Conservation (phyloP, 2,329 filamentous ascomycete species). For the Ustulina deusta region DNA sequence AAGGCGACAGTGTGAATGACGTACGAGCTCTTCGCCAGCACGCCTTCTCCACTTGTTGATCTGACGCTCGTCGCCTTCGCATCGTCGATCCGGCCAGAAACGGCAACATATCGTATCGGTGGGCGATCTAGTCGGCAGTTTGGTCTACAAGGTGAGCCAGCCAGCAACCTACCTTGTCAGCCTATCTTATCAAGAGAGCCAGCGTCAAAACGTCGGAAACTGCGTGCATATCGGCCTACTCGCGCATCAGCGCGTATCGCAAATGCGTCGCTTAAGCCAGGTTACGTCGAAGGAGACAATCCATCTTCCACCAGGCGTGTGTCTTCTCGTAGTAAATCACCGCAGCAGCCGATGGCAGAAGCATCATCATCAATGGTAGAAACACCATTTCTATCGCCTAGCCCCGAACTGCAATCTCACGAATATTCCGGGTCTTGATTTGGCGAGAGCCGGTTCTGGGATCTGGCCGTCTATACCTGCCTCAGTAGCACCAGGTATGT, state of each 20-base stretch:
- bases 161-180: slow-evolving; percentile 28
- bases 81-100: slow-evolving; percentile 63
- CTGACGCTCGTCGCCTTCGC: slow-evolving; percentile 65
- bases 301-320: slow-evolving; percentile 2
- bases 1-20: background rate
- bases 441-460: no score
- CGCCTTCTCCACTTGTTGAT: slow-evolving; percentile 64
- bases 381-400: background rate
- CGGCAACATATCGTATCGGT: slow-evolving; percentile 63
- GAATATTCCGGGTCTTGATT: no score
- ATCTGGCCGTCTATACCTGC: no score
- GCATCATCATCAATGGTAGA: background rate
- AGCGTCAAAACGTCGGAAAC: slow-evolving; percentile 56
- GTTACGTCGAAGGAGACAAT: slow-evolving; percentile 48
- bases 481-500: no score
- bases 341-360: background rate
- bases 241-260: slow-evolving; percentile 63
- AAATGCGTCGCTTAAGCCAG: slow-evolving; percentile 50
- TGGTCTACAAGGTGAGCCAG: slow-evolving; percentile 57
- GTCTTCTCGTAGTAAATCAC: slow-evolving; percentile 12
- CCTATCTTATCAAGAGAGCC: slow-evolving; percentile 34
- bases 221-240: slow-evolving; percentile 52
- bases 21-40: slow-evolving; percentile 59
- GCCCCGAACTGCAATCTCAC: background rate
- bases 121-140: slow-evolving; percentile 66